phyloP scores from a whole-genome alignment of 169 alveolate genomes.

The Eimeria falciformis region DNA sequence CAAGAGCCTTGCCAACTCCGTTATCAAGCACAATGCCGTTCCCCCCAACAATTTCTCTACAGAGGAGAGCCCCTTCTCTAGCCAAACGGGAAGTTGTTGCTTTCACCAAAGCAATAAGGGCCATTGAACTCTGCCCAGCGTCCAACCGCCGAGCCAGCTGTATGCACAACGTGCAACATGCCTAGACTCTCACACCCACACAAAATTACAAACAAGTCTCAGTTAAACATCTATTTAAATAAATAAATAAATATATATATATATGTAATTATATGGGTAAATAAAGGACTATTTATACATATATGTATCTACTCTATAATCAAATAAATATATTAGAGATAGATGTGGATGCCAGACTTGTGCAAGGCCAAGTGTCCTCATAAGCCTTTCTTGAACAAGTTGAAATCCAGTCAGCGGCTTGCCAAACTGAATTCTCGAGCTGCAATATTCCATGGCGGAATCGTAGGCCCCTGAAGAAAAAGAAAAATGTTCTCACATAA shows the following conservation, averaged over 20 bases:
- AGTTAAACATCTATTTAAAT: neutral
- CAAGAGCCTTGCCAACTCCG: conserved; percentile 84
- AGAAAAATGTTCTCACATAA: neutral
- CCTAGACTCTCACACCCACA: neutral
- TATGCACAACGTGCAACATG: conserved; percentile 63
- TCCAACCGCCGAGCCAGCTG: conserved; percentile 80
- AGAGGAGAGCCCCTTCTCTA: conserved; percentile 85
- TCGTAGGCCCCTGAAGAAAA: conserved; percentile 87
- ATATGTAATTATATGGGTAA: neutral
- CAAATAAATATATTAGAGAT: neutral
- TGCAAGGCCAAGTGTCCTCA: conserved; percentile 82
- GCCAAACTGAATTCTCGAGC: conserved; percentile 85
- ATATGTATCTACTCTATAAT: too few species aligned
- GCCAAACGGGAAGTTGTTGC: conserved; percentile 83
- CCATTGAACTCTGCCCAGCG: conserved; percentile 81
- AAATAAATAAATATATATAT: neutral
- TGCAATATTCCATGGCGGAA: conserved; percentile 80
- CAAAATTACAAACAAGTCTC: neutral
- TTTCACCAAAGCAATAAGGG: conserved; percentile 85
- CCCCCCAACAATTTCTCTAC: conserved; percentile 90
- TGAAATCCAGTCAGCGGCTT: conserved; percentile 85
- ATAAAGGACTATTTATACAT: neutral
- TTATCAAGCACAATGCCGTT: conserved; percentile 87
- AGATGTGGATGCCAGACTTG: conserved; percentile 42
- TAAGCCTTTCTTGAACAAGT: conserved; percentile 87